Evolutionary conservation across 1,139 yeast genomes (phyloP).

Genomic region (Sugiyamaella pinicola): DNA sequence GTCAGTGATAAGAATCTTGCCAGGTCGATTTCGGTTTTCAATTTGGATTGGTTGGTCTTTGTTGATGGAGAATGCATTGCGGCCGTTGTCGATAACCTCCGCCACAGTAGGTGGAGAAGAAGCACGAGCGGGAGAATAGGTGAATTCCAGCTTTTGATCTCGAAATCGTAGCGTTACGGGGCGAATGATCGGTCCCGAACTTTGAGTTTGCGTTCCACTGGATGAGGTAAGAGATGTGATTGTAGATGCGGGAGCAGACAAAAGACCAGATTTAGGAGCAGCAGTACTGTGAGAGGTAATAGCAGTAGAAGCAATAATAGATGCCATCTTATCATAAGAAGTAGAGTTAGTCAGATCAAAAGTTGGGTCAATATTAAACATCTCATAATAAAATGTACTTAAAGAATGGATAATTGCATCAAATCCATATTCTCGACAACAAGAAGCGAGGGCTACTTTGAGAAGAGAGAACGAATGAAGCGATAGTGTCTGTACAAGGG

Average conservation of each 20-base stretch:
- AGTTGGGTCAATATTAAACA: slow-evolving; percentile 53
- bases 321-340: slow-evolving; percentile 24
- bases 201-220: not conserved
- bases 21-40: slow-evolving; percentile 33
- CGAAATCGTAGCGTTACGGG: slow-evolving; percentile 51
- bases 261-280: slow-evolving; percentile 6
- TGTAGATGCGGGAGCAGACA: slow-evolving; percentile 23
- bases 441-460: slow-evolving; percentile 64
- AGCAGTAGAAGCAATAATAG: slow-evolving; percentile 17
- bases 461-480: slow-evolving; percentile 55
- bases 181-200: slow-evolving; percentile 34
- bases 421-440: slow-evolving; percentile 79
- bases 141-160: slow-evolving; percentile 53
- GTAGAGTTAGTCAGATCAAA: slow-evolving; percentile 19
- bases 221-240: slow-evolving; percentile 27
- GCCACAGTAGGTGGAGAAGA: slow-evolving; percentile 65
- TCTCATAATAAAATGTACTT: slow-evolving; percentile 66
- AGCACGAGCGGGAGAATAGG: slow-evolving; percentile 58
- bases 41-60: slow-evolving; percentile 44
- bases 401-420: slow-evolving; percentile 63
- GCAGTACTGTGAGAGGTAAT: not conserved
- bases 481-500: slow-evolving; percentile 39
- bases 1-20: slow-evolving; percentile 35
- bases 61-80: slow-evolving; percentile 61
- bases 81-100: slow-evolving; percentile 72